Conservation (phyloP, 352 stramenopile species). For the Phytophthora hibernalis region DNA sequence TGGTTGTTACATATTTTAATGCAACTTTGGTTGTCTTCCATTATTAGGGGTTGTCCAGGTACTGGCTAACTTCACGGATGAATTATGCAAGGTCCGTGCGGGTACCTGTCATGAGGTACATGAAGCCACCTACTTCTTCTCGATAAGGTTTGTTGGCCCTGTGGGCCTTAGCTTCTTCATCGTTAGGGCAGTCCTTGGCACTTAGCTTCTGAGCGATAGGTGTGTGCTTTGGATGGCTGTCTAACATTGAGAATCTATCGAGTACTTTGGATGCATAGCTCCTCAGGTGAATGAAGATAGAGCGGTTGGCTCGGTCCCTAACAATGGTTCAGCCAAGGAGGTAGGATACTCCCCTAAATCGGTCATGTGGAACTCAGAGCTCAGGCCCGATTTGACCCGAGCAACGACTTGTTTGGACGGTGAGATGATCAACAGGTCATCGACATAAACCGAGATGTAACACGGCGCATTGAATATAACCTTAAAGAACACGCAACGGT, state of each 20-base stretch:
- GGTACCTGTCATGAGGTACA: constrained; percentile 12
- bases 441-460: constrained; percentile 9
- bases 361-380: constrained; percentile 2
- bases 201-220: background rate
- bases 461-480: constrained; percentile 12
- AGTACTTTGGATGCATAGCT: constrained; percentile 7
- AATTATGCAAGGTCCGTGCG: constrained; percentile 2
- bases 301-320: background rate
- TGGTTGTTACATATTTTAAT: too few relatives aligned
- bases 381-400: constrained; percentile 6
- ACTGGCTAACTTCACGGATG: constrained; percentile 10
- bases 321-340: constrained; percentile 10
- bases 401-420: constrained; percentile 10
- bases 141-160: background rate
- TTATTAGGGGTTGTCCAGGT: constrained; percentile 6
- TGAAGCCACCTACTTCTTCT: constrained; percentile 10
- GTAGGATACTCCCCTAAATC: constrained; percentile 20
- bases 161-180: background rate
- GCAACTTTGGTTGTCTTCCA: constrained; percentile 25
- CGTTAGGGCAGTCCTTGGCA: background rate
- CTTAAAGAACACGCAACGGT: constrained; percentile 15
- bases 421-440: constrained; percentile 13
- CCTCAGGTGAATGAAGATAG: constrained; percentile 16
- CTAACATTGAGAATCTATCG: background rate
- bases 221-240: background rate